Evolutionary conservation across 1,284 basidiomycete genomes (phyloP), one percentile per base, ranked within the genome.

Genomic region (Microbotryum violaceum): DNA sequence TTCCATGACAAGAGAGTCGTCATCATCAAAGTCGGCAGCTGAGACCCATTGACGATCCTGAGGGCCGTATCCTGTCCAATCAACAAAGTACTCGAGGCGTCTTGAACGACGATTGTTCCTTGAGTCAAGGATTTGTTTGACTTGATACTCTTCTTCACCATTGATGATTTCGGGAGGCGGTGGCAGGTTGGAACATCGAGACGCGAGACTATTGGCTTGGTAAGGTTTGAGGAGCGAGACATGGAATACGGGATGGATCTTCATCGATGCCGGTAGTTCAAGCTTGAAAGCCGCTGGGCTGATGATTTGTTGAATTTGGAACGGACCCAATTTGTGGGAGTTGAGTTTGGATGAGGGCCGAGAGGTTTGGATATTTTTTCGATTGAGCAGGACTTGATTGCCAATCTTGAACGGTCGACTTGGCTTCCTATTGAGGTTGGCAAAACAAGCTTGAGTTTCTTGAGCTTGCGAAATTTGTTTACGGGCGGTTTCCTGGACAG

Each of bases 171-270:
- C 61, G 1, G 71, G 70, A 12, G 66, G 69, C 0, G 74, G 74
- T 65, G 62, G 72, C 57, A 54, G 71, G 66, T 59, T 73, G 61
- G 37, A 64, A 53, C 48, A 70, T 14, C 58, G 62, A 33, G 31
- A 33, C 2, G 61, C 60, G 53, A 67, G 50, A 4, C 25, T 49
- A 27, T 69, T 74, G 68, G 64, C 67, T 45, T 55, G 25, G 29
- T 59, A 68, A 29, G 77, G 77, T 66, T 78, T 72, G 3, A 80
- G 74, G 20, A 76, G 73, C 2, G 74, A 76, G 31, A 76, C 71
- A 63, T 80, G 74, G 71, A 80, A 80, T 12, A 80, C 77, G 8
- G 75, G 74, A 62, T 80, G 77, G 4, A 79, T 70, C 70, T 57
- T 67, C 58, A 9, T 66, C 33, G 6, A 53, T 21, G 4, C 62